phyloP scores from a whole-genome alignment of 495 filamentous ascomycete species.

The Pyrenopolyporus hunteri region DNA sequence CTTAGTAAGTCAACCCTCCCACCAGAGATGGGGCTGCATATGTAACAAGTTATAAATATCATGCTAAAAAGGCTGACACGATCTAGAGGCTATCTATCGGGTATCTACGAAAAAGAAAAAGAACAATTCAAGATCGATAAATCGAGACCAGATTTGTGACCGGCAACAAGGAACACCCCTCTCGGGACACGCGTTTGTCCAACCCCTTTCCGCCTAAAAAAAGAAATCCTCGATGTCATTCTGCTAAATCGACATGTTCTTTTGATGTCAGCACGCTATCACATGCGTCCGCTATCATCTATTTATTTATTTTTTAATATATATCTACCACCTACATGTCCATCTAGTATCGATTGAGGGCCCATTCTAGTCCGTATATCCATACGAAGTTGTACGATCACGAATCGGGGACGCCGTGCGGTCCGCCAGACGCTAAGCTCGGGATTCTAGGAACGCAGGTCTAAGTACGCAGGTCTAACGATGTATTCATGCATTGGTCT shows the following conservation, averaged over 20 bases:
- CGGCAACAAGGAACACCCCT: constrained; percentile 30
- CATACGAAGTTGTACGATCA: background rate
- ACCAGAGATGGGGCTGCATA: background rate
- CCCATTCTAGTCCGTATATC: background rate
- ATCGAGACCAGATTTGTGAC: constrained; percentile 35
- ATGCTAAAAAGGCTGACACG: constrained; percentile 9
- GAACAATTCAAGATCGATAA: constrained; percentile 29
- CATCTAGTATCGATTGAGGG: constrained; percentile 1
- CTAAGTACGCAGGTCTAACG: no score
- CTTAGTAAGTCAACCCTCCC: background rate
- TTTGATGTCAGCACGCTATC: constrained; percentile 15
- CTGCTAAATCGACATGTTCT: constrained; percentile 4
- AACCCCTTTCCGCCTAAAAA: background rate
- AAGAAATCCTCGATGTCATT: background rate
- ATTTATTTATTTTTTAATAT: background rate
- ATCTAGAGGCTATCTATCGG: constrained; percentile 21
- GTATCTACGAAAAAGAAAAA: constrained; percentile 22
- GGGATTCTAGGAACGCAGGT: constrained; percentile 19
- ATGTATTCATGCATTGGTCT: no score
- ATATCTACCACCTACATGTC: background rate
- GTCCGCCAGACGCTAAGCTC: background rate
- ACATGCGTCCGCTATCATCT: constrained; percentile 7
- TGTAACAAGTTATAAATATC: constrained; percentile 4
- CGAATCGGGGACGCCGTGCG: constrained; percentile 1
- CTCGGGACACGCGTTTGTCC: background rate